phyloP scores from a whole-genome alignment of 768 basidiomycete genomes.

The Boletus insuetus region DNA sequence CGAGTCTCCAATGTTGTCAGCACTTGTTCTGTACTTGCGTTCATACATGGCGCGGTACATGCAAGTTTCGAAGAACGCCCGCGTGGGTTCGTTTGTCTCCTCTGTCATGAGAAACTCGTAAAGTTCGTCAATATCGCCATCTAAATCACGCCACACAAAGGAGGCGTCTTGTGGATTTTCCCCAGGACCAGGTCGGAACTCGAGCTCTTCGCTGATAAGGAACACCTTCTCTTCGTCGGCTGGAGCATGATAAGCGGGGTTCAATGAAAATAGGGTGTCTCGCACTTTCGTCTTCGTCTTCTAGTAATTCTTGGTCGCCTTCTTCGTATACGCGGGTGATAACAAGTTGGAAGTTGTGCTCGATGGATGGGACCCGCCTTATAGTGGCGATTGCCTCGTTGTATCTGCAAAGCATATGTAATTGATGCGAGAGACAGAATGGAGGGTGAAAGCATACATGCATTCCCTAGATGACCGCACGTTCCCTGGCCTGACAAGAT shows the following conservation, averaged over 20 bases:
- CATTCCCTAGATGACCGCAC: conserved; percentile 93
- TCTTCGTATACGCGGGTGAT: conserved; percentile 97
- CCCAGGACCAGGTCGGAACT: conserved; percentile 74
- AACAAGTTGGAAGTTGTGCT: conserved; percentile 86
- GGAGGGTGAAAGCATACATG: conserved; percentile 61
- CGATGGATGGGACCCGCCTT: conserved; percentile 73
- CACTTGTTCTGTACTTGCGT: conserved; percentile 75
- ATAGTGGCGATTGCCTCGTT: conserved; percentile 95
- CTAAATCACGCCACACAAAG: conserved; percentile 89
- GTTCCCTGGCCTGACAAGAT: conserved; percentile 86
- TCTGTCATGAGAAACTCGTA: conserved; percentile 88
- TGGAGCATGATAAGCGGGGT: conserved; percentile 31
- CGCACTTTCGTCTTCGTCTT: conserved; percentile 90
- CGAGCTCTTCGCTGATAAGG: conserved; percentile 85
- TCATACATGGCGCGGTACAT: conserved; percentile 98
- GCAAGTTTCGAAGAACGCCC: conserved; percentile 88
- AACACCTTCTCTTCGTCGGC: conserved; percentile 94
- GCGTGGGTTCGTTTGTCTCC: conserved; percentile 73
- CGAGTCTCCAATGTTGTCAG: conserved; percentile 62
- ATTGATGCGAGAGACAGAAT: not conserved
- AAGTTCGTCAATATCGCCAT: conserved; percentile 88
- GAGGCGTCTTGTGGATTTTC: conserved; percentile 73
- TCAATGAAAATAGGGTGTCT: conserved; percentile 5
- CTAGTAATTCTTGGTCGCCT: conserved; percentile 90
- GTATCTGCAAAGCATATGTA: conserved; percentile 52